Percentiles rank a stretch among this genome's conserved stretches.
Evolutionary conservation across 2,329 filamentous ascomycete genomes (phyloP).

Genomic region (Apiospora kogelbergensis): DNA sequence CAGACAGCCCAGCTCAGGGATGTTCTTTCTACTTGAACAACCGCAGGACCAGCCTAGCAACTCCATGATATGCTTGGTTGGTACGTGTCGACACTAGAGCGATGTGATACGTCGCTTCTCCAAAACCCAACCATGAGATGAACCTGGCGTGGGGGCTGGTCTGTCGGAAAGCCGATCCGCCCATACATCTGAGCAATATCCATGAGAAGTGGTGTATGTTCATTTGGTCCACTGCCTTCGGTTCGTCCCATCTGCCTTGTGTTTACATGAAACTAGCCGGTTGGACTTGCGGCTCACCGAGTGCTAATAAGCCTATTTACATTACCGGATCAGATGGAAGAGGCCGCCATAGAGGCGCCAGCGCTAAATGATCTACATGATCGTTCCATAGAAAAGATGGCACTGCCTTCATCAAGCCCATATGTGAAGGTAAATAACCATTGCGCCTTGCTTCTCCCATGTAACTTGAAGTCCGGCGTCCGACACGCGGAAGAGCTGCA

Average conservation of each 20-base stretch:
- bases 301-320: background rate
- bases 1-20: background rate
- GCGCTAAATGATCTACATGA: background rate
- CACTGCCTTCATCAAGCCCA: background rate
- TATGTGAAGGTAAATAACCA: background rate
- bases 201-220: background rate
- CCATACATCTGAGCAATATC: conserved; percentile 1
- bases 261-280: background rate
- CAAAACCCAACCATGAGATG: background rate
- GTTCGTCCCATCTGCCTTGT: background rate
- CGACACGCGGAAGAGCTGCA: background rate
- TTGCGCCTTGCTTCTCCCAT: background rate
- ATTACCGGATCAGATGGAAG: background rate
- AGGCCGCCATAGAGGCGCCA: background rate
- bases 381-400: background rate
- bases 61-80: background rate
- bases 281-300: background rate
- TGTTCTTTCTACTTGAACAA: background rate
- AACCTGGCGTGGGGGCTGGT: conserved; percentile 3
- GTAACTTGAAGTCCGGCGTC: background rate
- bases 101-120: background rate
- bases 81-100: background rate
- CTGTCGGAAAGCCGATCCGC: conserved; percentile 1
- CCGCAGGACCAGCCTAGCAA: background rate
- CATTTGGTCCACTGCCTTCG: background rate